Conservation (phyloP, 2,329 filamentous ascomycete genomes). For the Cephalotrichum gorgonifer region DNA sequence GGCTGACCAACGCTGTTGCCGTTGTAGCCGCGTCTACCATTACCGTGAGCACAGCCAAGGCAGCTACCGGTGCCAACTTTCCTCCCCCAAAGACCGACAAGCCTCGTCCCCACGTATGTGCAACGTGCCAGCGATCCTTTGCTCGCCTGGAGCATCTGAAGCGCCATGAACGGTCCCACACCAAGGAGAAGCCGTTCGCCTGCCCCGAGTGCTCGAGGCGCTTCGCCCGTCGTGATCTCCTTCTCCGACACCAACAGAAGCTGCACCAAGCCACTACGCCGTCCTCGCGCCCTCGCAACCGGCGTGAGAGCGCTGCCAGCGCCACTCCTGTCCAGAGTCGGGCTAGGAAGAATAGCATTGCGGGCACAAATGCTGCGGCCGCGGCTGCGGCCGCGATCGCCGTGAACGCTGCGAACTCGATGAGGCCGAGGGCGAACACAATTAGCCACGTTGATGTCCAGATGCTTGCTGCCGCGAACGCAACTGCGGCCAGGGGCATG, state of each 20-base stretch:
- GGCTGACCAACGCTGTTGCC: neutral
- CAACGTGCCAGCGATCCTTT: conserved; percentile 84
- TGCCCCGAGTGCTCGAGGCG: conserved; percentile 90
- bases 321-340: conserved; percentile 57
- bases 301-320: conserved; percentile 79
- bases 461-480: conserved; percentile 54
- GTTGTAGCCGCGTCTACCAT: conserved; percentile 32
- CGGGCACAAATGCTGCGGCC: conserved; percentile 39
- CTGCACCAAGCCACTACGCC: conserved; percentile 88
- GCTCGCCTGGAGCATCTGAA: conserved; percentile 93
- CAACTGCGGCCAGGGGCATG: conserved; percentile 37
- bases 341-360: conserved; percentile 88
- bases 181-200: conserved; percentile 97
- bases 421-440: conserved; percentile 88
- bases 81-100: conserved; percentile 94
- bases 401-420: conserved; percentile 39
- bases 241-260: conserved; percentile 96
- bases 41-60: conserved; percentile 35
- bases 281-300: conserved; percentile 74
- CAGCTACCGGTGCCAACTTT: conserved; percentile 33
- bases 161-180: conserved; percentile 94
- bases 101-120: conserved; percentile 87
- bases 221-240: conserved; percentile 85
- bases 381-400: conserved; percentile 38
- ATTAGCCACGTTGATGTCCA: conserved; percentile 91